Conservation (phyloP, 352 stramenopile species). For the Globisporangium recalcitrans region DNA sequence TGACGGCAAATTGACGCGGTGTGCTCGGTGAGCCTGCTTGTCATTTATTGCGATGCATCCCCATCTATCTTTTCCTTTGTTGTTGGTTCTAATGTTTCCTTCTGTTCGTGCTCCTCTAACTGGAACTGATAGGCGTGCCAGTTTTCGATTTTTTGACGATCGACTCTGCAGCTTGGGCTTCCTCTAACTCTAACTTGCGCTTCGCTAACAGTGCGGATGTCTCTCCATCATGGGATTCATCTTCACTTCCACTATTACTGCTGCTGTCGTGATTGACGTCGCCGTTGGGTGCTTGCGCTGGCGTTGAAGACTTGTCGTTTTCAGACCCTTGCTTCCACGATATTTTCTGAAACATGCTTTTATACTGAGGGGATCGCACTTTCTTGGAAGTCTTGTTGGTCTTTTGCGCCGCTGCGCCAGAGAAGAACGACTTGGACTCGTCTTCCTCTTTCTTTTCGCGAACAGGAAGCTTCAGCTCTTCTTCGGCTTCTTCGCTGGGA, state of each 20-base stretch:
- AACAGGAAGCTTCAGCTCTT: slow-evolving; percentile 60
- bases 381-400: slow-evolving; percentile 31
- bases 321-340: slow-evolving; percentile 44
- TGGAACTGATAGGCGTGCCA: slow-evolving; percentile 66
- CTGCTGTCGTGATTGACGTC: slow-evolving; percentile 14
- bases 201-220: slow-evolving; percentile 34
- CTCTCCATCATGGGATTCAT: slow-evolving; percentile 16
- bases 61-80: slow-evolving; percentile 16
- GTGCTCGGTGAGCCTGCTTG: slow-evolving; percentile 8
- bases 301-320: slow-evolving; percentile 19
- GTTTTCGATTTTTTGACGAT: slow-evolving; percentile 72
- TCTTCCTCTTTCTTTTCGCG: slow-evolving; percentile 54
- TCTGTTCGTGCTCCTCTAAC: slow-evolving; percentile 21
- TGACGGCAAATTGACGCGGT: neutral
- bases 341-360: slow-evolving; percentile 78
- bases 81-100: slow-evolving; percentile 5
- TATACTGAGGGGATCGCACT: slow-evolving; percentile 49
- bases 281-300: slow-evolving; percentile 12
- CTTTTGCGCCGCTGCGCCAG: slow-evolving; percentile 38
- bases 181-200: slow-evolving; percentile 60
- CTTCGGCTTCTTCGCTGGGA: slow-evolving; percentile 26
- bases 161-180: slow-evolving; percentile 41
- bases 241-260: slow-evolving; percentile 29
- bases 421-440: slow-evolving; percentile 43
- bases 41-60: slow-evolving; percentile 7